Evolutionary conservation across 164 flowering plant genomes (phyloP), one percentile per base, ranked within the genome.

Genomic region (Macadamia integrifolia): DNA sequence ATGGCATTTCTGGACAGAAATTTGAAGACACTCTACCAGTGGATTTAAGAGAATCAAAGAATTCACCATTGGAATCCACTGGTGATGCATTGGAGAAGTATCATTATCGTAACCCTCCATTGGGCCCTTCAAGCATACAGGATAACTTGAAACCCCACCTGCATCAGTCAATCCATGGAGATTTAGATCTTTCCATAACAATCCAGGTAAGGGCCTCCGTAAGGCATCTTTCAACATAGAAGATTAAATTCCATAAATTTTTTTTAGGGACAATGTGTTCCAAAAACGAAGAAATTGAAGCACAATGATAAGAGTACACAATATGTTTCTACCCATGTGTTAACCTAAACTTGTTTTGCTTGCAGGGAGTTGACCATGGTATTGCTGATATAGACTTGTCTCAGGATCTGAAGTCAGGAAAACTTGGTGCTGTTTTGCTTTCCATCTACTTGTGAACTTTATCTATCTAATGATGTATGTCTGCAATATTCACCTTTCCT

Each of bases 171-270:
- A 42, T 46, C 50, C 69, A 58, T 70, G 61, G 58, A 52, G 59
- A 13, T 56, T 42, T 63, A 64, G 46, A 70, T 60, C 66, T 42
- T 65, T 61, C 65, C 49, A 59, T 62, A 49, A n/a, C 63, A 11
- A 44, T 10, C 15, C 62, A 79, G 85, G 84, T 84, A 70, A 61
- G 75, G 50, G 60, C 13, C 23, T 23, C 23, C 23, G 23, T 23
- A 23, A 23, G 23, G 23, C 23, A 23, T 23, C 46, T 35, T 71
- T 43, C 12, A 9, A 1, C 3, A 53, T 55, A 3, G 6, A 29
- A 23, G 9, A 10, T 9, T 7, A 60, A 66, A 29, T 17, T 61
- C 49, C 29, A 40, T 62, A 61, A 61, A 53, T 15, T 43, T 61
- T 3, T 67, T 8, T 68, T 5, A 43, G 48, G 9, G 7, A 43